Evolutionary conservation across 345 rosid genomes (phyloP).

Genomic region (Brassica nigra): DNA sequence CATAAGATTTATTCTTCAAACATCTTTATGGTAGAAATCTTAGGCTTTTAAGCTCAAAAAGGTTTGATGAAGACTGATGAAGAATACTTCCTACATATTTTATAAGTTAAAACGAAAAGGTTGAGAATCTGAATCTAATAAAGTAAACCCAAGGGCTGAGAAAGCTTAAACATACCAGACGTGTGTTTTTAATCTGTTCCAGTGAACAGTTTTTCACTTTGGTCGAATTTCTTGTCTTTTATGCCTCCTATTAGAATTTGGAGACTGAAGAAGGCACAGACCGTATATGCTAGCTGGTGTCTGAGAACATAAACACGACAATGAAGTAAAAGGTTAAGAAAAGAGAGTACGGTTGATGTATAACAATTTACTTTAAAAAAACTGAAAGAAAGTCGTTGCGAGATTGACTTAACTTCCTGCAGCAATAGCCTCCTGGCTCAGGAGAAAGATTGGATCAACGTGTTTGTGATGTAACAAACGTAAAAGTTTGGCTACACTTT

Average conservation of each 20-base stretch:
- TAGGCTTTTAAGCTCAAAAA: conserved; percentile 3
- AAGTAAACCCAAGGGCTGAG: neutral
- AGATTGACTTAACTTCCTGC: too few relatives aligned
- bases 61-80: neutral
- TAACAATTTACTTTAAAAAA: too few relatives aligned
- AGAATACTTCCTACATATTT: neutral
- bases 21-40: neutral
- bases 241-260: neutral
- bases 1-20: neutral
- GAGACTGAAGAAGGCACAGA: neutral
- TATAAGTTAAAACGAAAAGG: neutral
- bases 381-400: too few relatives aligned
- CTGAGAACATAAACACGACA: neutral
- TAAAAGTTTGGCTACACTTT: neutral
- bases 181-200: neutral
- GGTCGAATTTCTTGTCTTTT: conserved; percentile 79
- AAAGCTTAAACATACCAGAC: neutral
- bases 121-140: neutral
- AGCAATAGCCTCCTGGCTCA: too few relatives aligned
- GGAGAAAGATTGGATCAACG: too few relatives aligned
- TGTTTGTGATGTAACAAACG: too few relatives aligned
- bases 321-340: neutral
- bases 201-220: conserved; percentile 68
- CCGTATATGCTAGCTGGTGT: neutral
- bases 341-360: neutral